Base-by-base conservation (phyloP, 305 asterid genomes). In the Euphrasia arctica region DNA sequence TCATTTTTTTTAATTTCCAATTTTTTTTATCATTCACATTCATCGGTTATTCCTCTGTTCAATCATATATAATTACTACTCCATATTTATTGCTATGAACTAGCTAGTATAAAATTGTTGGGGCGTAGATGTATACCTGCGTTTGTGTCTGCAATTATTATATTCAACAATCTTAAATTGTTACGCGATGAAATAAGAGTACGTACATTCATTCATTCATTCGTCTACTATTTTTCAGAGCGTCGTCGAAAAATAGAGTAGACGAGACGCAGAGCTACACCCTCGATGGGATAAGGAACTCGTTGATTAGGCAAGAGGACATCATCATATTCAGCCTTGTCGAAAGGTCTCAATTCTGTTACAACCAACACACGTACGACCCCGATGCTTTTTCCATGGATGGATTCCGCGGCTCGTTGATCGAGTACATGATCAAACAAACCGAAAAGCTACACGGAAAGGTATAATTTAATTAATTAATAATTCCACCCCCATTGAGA, bases 361-460 rank as follows among this genome's bases (percentile, higher is more conserved):
- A 78, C 78, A 84, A 90, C 55, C 80, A 67, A 10, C 82, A 70
- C 58, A 80, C 89, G 4, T 90, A 88, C 63, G 85, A 88, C 60
- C 77, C 96, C 7, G 60, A 78, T 34, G 88, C 87, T 34, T 80
- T 87, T 65, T 31, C 66, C 67, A 68, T 91, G 74, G 82, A 84
- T 45, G 90, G 87, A 60, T 91, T 83, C 63, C 71, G 36, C 39
- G 91, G 96, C 66, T 91, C 97, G 69, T 76, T 86, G 80, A 70
- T 80, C 11, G 97, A 91, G 74, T 88, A 84, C 78, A 91, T 91
- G 77, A 70, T 91, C 71, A 82, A 73, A 78, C 95, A 83, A 82
- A 91, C 95, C 18, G 97, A 91, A 77, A 91, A 79, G 83, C 96
- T 91, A 74, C 96, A 91, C 5, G 89, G 89, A 6, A 81, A 52